Base-by-base conservation (phyloP, 805 yeast genomes). In the Cyberlindnera meyerae region DNA sequence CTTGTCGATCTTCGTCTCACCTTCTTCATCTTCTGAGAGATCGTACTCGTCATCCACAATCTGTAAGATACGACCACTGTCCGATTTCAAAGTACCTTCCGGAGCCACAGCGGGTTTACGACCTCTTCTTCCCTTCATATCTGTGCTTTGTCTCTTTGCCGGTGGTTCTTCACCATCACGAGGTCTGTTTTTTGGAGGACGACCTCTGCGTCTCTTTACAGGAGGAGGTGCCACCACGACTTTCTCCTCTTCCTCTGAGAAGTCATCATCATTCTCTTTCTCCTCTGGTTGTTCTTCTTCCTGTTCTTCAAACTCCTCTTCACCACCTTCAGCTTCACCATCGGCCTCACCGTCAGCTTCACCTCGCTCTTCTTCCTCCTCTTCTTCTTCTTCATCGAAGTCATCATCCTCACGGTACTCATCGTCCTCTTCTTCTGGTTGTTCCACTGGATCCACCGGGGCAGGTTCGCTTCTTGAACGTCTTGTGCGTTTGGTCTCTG, bases 11-110 rank as follows among this genome's bases (percentile, higher is more conserved):
- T 90, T 90, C 8, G 59, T 68, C 42, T 81, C 84, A 33, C 97
- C 97, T 39, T 75, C 76, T 7, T 77, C 74, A 59, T 90, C 97
- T 44, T 73, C 81, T 2, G 82, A 82, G 12, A 87, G 68, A 7
- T 73, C 77, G 30, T 81, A 79, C 65, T 90, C 97, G 55, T 88
- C 96, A 52, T 81, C 73, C 16, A 65, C 66, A 6, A 89, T 70
- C 20, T 70, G 68, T 36, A 77, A 63, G 12, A 82, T 79, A 39
- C 77, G 73, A 2, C 94, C 95, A 18, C 77, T 73, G 30, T 75
- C 83, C 52, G 83, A 88, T 26, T 72, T 64, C 4, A 73, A 62
- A 27, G 59, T 52, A 1, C 48, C 52, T n/a, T 48, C 53, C 2
- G 48, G 39, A 1, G 49, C 45, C n/a, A 45, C 47, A 9, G 50